Percentiles rank a stretch among this genome's conserved stretches.
phyloP scores from a whole-genome alignment of 2,329 filamentous ascomycete genomes.

The Colletotrichum sp. region DNA sequence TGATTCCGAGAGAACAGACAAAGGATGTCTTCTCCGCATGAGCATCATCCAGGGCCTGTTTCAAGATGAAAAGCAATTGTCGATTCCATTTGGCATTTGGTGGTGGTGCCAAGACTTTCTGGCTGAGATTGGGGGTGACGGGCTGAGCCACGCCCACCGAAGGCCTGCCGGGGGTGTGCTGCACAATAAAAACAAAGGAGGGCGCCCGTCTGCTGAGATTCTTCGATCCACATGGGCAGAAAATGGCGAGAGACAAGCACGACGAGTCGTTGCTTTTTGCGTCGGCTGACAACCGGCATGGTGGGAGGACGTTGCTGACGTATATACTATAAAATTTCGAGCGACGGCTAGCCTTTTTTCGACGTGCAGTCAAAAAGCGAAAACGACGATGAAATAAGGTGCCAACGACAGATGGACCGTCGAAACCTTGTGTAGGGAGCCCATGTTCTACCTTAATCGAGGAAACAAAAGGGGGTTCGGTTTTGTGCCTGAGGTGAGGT shows the following conservation, averaged over 20 bases:
- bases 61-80: neutral
- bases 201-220: neutral
- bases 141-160: neutral
- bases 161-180: neutral
- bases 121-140: neutral
- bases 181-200: neutral
- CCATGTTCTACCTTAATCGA: neutral
- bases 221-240: neutral
- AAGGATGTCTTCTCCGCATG: neutral
- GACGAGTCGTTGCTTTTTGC: neutral
- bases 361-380: neutral
- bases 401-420: neutral
- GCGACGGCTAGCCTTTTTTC: neutral
- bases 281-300: neutral
- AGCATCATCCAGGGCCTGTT: neutral
- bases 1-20: constrained; percentile 12
- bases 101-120: neutral
- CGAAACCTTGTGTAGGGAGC: neutral
- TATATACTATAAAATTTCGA: neutral
- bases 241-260: neutral
- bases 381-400: neutral
- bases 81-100: neutral
- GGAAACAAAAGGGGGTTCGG: neutral
- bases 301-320: neutral
- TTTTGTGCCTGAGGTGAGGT: neutral